Base-by-base conservation (phyloP, 805 yeast species). In the Candida lessepsii region DNA sequence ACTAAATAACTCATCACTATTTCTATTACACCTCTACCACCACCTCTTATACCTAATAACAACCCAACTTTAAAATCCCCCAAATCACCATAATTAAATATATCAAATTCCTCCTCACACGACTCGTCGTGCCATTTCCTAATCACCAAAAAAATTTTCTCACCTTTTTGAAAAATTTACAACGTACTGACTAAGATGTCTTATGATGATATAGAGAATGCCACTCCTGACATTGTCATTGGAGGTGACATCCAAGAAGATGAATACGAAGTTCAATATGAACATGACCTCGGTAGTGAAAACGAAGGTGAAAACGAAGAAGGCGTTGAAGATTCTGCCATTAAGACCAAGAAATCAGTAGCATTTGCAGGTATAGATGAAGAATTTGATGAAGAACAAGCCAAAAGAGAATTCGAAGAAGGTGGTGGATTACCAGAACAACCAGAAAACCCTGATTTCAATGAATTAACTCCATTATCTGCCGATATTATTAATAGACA, bases 371-470 rank as follows among this genome's bases (percentile, higher is more conserved):
- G 81, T 23, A 87, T 82, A 37, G 80, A 71, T 42, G 76, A 75
- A 32, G 86, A 80, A 48, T 78, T 75, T 45, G 84, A 75, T 35
- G 95, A 83, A 58, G 96, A 85, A 63, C 78, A 75, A 46, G 82
- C 88, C 56, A 74, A 75, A 56, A 75, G 80, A 58, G 97, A 91
- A 63, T 90, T 93, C 54, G 95, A 87, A 74, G 98, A 88, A 66
- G 96, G 98, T 63, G 98, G 98, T 44, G 99, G 99, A 39, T 77
- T 93, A 44, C 99, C 99, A 40, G 96, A 86, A 63, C 99, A 93
- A 69, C 96, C 96, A 42, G 83, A 76, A 28, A 73, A 86, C 67
- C 95, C 95, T 43, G 96, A 90, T 60, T 84, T 91, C 57, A 51
- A 84, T 29, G 60, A 70, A 50, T 70, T 93, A 68, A 86, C 91